Percentiles rank a stretch among this genome's conserved stretches.
phyloP scores from a whole-genome alignment of 2,329 filamentous ascomycete species.

The Pseudocercospora fijiensis region DNA sequence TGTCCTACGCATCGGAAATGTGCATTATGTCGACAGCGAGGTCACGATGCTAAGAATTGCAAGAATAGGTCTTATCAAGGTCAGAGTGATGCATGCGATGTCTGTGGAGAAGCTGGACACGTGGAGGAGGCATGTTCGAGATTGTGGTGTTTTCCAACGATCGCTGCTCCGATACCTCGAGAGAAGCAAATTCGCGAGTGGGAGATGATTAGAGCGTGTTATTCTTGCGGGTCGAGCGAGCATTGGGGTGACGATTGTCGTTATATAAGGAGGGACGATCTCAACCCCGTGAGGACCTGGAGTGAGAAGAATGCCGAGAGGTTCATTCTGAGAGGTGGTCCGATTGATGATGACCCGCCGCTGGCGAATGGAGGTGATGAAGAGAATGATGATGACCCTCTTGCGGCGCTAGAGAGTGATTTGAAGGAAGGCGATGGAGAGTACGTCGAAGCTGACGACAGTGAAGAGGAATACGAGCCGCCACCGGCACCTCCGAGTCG shows the following conservation, averaged over 20 bases:
- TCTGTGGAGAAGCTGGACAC: conserved; percentile 17
- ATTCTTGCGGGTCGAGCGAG: conserved; percentile 6
- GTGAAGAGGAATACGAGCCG: conserved; percentile 9
- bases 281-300: conserved; percentile 8
- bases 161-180: not conserved
- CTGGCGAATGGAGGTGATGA: not conserved
- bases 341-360: not conserved
- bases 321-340: not conserved
- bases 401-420: not conserved
- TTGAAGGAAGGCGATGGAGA: not conserved
- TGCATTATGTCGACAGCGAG: conserved; percentile 16
- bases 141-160: conserved; percentile 24
- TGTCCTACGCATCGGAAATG: conserved; percentile 20
- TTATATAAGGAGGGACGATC: conserved; percentile 2
- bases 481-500: conserved; percentile 10
- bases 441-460: conserved; percentile 3
- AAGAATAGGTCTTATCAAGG: conserved; percentile 3
- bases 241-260: conserved; percentile 17
- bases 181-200: not conserved
- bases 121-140: conserved; percentile 30
- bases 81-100: conserved; percentile 10
- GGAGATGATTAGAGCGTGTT: conserved; percentile 1
- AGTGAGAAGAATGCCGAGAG: conserved; percentile 3
- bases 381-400: not conserved
- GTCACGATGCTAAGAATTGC: conserved; percentile 19